phyloP scores from a whole-genome alignment of 2,329 filamentous ascomycete species.

The Fusarium foetens region DNA sequence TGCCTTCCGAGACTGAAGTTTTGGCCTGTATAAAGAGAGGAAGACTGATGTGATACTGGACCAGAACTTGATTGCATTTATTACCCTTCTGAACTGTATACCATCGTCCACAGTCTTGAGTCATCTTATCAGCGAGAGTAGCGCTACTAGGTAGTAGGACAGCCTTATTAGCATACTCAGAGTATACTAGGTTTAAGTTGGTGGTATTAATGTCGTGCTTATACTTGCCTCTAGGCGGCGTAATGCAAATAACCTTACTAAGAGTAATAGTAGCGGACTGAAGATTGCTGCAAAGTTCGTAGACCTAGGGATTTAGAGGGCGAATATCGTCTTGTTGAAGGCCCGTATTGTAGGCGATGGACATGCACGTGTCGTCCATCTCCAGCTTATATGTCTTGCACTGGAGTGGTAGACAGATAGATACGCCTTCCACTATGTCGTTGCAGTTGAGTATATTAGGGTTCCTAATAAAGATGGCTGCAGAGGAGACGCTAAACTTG shows the following conservation, averaged over 20 bases:
- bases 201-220: neutral
- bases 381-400: conserved; percentile 12
- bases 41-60: conserved; percentile 1
- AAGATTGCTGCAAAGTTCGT: no score
- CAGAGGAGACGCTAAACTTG: conserved; percentile 27
- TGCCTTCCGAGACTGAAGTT: neutral
- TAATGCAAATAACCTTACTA: neutral
- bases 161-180: neutral
- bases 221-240: neutral
- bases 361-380: neutral
- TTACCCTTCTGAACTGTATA: neutral
- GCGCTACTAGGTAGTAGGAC: neutral
- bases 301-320: neutral
- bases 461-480: conserved; percentile 22
- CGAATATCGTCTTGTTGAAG: neutral
- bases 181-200: neutral
- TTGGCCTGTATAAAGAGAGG: neutral
- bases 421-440: neutral
- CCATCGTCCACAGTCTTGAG: neutral
- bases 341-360: neutral
- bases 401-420: conserved; percentile 21
- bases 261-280: no score
- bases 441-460: conserved; percentile 13
- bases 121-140: neutral
- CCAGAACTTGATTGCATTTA: neutral